Base-by-base conservation (phyloP, 1,284 basidiomycete genomes). In the Apiotrichum gamsii region DNA sequence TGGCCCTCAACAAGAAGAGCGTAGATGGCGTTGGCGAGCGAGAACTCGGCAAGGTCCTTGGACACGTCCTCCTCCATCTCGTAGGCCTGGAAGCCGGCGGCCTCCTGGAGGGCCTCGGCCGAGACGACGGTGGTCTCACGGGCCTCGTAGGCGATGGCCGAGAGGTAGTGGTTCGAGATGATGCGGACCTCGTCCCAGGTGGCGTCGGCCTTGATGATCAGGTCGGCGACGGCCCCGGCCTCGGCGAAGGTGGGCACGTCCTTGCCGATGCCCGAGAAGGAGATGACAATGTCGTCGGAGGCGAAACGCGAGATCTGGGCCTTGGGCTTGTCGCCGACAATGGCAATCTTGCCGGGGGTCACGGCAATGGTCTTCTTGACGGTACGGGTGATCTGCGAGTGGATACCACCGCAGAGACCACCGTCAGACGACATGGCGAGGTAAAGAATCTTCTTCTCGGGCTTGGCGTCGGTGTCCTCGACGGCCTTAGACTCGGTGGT, bases 381-480 rank as follows among this genome's bases (percentile, higher is more conserved):
- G 43, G 82, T 80, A 77, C 96, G 96, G 61, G 87, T 81, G 66
- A 98, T 87, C 52, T 90, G 91, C 34, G 94, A 97, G 80, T 98
- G 94, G 70, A 99, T 96, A 82, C 95, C 95, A 77, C 95, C 95
- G 74, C 94, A 99, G 51, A 99, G 88, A 77, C 95, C 94, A 78
- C 95, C 94, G 83, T 98, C 94, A 50, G 93, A 97, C 40, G 94
- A 95, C 65, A 94, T 75, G 72, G 93, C 87, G 60, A 98, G 74
- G 77, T 93, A 89, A 60, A 96, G 85, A 67, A 87, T 85, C 75
- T 82, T 83, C 49, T 79, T 78, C 43, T 63, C 63, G 65, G 84
- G 80, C 15, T 81, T 73, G 39, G 81, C 75, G 36, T 64, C 54
- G 21, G 59, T 58, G 21, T 53, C 50, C 28, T 59, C 58, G 19